Evolutionary conservation across 2,329 filamentous ascomycete species (phyloP).

Genomic region (Penicillium olsonii): DNA sequence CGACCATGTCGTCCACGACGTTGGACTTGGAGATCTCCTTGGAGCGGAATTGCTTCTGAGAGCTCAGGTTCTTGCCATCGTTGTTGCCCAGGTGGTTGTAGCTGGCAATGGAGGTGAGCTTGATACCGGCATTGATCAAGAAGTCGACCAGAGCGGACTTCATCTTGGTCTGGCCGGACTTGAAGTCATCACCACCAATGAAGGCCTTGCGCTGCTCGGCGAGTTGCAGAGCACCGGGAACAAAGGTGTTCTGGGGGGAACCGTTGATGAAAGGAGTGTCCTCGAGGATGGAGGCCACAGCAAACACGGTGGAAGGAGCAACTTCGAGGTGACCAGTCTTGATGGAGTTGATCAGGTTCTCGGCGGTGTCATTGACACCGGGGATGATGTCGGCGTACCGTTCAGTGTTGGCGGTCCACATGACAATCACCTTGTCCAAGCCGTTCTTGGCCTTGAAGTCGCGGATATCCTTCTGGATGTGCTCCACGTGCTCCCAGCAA

Average conservation of each 20-base stretch:
- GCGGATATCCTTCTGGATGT: slow-evolving; percentile 88
- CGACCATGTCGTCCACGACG: slow-evolving; percentile 99
- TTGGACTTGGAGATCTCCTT: slow-evolving; percentile 99
- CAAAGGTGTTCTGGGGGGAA: slow-evolving; percentile 98
- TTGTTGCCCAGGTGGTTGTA: slow-evolving; percentile 99
- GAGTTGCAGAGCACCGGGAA: slow-evolving; percentile 85
- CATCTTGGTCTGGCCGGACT: slow-evolving; percentile 99
- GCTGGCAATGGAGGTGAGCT: slow-evolving; percentile 95
- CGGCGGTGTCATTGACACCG: slow-evolving; percentile 94
- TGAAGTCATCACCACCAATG: slow-evolving; percentile 98
- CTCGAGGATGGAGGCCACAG: slow-evolving; percentile 91
- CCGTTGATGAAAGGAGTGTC: slow-evolving; percentile 95
- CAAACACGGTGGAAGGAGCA: slow-evolving; percentile 93
- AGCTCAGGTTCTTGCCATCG: slow-evolving; percentile 97
- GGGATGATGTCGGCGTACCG: slow-evolving; percentile 85
- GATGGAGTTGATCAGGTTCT: slow-evolving; percentile 87
- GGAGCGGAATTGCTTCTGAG: slow-evolving; percentile 96
- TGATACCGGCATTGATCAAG: slow-evolving; percentile 97
- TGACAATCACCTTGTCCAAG: slow-evolving; percentile 93
- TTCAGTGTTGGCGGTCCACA: slow-evolving; percentile 99
- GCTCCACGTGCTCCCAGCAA: slow-evolving; percentile 82
- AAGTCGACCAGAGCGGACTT: slow-evolving; percentile 99
- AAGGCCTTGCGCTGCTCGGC: slow-evolving; percentile 85
- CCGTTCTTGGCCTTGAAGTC: slow-evolving; percentile 84
- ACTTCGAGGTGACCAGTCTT: slow-evolving; percentile 84